A percentile compares a stretch with the other conserved stretches of the same genome.
Conservation (phyloP, 2,329 filamentous ascomycete species). For the Orbilia oligospora region DNA sequence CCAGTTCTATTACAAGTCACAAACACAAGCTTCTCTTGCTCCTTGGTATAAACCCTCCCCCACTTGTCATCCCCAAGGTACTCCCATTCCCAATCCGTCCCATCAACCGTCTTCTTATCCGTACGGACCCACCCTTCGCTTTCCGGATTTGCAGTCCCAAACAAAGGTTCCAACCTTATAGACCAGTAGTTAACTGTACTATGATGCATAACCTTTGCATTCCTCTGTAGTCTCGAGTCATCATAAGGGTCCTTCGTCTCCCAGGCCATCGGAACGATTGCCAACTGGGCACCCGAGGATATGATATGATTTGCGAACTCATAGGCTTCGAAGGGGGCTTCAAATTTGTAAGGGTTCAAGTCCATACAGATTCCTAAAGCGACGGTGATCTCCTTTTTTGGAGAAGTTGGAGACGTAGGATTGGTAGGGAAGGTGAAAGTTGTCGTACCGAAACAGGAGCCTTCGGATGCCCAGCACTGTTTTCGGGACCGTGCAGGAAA, state of each 20-base stretch:
- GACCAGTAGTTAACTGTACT: slow-evolving; percentile 84
- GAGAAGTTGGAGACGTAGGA: slow-evolving; percentile 64
- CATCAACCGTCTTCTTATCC: slow-evolving; percentile 29
- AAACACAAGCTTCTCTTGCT: slow-evolving; percentile 74
- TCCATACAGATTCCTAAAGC: slow-evolving; percentile 69
- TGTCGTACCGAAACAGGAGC: slow-evolving; percentile 67
- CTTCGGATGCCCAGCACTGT: slow-evolving; percentile 66
- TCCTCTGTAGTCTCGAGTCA: slow-evolving; percentile 61
- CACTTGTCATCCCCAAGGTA: slow-evolving; percentile 15
- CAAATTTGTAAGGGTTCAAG: slow-evolving; percentile 72
- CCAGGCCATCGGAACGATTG: slow-evolving; percentile 85
- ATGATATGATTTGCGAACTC: slow-evolving; percentile 74
- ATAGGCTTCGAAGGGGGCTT: slow-evolving; percentile 70
- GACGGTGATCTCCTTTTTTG: slow-evolving; percentile 40
- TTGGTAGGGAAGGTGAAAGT: slow-evolving; percentile 65
- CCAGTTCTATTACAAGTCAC: slow-evolving; percentile 81
- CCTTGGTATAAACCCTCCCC: background rate
- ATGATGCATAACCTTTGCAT: slow-evolving; percentile 51
- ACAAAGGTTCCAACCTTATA: slow-evolving; percentile 77
- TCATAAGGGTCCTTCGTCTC: slow-evolving; percentile 73
- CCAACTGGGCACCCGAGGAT: slow-evolving; percentile 73
- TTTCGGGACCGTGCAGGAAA: background rate
- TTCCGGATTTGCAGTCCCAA: slow-evolving; percentile 66
- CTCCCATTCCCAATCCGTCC: slow-evolving; percentile 18
- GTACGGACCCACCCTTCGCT: slow-evolving; percentile 7